phyloP scores from a whole-genome alignment of 306 rosid genomes.

The Sicyos baderoa region DNA sequence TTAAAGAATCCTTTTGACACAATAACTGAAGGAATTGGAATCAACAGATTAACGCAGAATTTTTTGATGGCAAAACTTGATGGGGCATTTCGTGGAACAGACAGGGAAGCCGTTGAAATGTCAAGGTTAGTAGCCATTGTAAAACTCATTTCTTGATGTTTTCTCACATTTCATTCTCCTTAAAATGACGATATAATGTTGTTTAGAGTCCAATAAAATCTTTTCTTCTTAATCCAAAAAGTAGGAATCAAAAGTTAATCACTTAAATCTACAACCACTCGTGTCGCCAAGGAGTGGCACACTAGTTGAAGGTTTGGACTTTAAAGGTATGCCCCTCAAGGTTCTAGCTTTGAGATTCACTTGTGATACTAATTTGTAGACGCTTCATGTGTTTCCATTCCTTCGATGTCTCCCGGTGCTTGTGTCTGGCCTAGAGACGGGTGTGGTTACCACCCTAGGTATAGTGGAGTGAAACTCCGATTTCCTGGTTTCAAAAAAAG shows the following conservation, averaged over 20 bases:
- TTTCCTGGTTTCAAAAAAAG: no score
- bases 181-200: neutral
- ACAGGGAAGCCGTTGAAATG: constrained; percentile 86
- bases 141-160: neutral
- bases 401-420: no score
- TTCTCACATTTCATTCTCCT: constrained; percentile 3
- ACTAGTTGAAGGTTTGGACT: no score
- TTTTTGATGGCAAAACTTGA: constrained; percentile 74
- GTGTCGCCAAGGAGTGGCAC: no score
- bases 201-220: neutral
- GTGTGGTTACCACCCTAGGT: no score
- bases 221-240: neutral
- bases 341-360: no score
- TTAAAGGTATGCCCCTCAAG: no score
- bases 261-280: neutral
- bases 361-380: no score
- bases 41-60: constrained; percentile 70
- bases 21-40: constrained; percentile 85
- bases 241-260: neutral
- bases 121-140: constrained; percentile 46
- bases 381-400: no score
- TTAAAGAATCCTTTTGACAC: constrained; percentile 93
- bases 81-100: constrained; percentile 76
- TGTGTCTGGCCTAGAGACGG: no score
- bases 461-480: no score